Evolutionary conservation across 164 flowering plant species (phyloP), one percentile per base, ranked within the genome.

Genomic region (Akebia trifoliata): DNA sequence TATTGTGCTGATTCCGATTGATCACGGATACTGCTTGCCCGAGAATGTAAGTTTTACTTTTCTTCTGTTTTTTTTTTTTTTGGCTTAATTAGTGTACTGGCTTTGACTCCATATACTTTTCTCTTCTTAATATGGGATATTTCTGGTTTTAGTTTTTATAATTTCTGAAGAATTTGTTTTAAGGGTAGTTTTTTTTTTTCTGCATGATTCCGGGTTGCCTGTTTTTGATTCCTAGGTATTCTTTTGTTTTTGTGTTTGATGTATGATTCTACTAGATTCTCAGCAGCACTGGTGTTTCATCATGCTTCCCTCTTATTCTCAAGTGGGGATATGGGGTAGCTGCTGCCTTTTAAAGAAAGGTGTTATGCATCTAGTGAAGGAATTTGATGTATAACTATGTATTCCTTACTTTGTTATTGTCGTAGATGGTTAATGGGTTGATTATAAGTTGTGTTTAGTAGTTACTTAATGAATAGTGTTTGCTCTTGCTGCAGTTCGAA

Each of bases 11-110:
- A 75, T 79, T 39, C 96, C 96, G 10, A 88, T 88, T 60, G 96
- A 88, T 68, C 96, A 88, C 72, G 96, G 93, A 37, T 81, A 84
- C 63, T 86, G 94, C 79, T 63, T 86, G 64, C 90, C 90, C 22
- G 86, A 77, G 54, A 80, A 57, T 22, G 91, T 85, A 63, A 82
- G 86, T 55, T 8, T 28, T 6, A 22, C 38, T 31, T 29, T n/a
- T 29, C 42, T 32, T 8, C 32, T 52, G 18, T 32, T 24, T 36
- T 14, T 54, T 8, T 22, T 54, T 37, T 38, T 28, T 29, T 51
- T 34, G 10, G 34, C 14, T 53, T 53, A n/a, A 14, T 25, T 43
- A 18, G 20, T 43, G 8, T 18, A 18, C 20, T 18, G 8, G 22
- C 47, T 7, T 18, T 17, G 8, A 21, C 20, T 43, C 9, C 24